These are phyloP conservation scores for Eucalyptus pauciflora DNA, from an alignment of 345 rosid species.

Conservation along the genomic window DNA sequence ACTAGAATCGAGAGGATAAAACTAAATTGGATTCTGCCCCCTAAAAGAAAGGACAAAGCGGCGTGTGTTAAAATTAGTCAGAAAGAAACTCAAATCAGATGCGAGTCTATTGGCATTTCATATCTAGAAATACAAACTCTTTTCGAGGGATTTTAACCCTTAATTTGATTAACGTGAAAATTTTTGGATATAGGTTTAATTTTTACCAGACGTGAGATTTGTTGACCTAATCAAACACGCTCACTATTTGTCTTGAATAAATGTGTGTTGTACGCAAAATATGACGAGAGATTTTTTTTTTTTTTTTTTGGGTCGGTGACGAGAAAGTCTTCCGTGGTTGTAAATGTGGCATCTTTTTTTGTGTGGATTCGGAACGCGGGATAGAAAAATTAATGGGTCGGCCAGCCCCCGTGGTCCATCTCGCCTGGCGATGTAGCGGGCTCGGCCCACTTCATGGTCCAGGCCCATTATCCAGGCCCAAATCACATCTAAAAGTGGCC, in stretches of 20 bases:
- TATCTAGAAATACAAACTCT: background rate
- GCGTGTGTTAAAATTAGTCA: rapidly evolving
- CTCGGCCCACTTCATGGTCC: background rate
- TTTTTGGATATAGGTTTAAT: background rate
- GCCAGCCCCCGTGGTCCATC: background rate
- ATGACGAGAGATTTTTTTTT: too few species aligned
- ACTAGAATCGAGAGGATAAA: background rate
- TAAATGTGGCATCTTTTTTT: too few species aligned
- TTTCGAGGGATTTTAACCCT: rapidly evolving
- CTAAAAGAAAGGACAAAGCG: background rate
- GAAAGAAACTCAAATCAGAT: background rate
- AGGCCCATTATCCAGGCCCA: background rate
- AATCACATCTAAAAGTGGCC: background rate
- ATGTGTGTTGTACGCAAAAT: background rate
- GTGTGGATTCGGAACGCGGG: background rate
- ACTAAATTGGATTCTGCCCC: background rate
- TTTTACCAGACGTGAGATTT: background rate
- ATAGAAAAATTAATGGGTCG: background rate
- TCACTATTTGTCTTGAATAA: background rate
- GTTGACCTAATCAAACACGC: background rate
- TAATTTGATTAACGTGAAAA: background rate
- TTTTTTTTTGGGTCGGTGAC: too few species aligned
- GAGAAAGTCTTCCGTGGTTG: too few species aligned
- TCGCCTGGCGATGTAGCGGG: background rate
- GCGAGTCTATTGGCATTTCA: background rate